phyloP scores from a whole-genome alignment of 164 flowering plant species.

The Berberis thunbergii region DNA sequence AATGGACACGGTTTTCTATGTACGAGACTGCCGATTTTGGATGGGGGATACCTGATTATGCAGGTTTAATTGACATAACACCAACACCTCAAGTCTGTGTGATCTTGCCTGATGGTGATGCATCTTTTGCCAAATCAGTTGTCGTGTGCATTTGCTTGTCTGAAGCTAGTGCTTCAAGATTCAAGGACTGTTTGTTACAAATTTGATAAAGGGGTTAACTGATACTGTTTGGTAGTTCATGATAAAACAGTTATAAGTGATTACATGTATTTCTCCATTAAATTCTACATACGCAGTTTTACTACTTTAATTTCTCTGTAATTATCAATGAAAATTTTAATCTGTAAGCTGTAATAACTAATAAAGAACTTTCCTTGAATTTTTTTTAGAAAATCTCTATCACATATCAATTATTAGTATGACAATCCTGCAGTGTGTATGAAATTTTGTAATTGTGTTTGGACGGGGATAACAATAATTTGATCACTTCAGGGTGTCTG shows the following conservation, averaged over 20 bases:
- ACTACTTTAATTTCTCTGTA: no score
- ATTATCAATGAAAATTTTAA: no score
- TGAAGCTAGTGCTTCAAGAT: slow-evolving; percentile 39
- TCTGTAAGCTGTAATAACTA: no score
- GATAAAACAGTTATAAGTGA: neutral
- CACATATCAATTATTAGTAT: no score
- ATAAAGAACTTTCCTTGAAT: no score
- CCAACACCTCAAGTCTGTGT: slow-evolving; percentile 87
- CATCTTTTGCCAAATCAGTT: slow-evolving; percentile 26
- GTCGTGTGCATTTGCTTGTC: slow-evolving; percentile 87
- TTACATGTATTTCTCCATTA: no score
- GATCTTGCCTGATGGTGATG: slow-evolving; percentile 52
- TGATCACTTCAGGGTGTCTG: no score
- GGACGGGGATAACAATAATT: no score
- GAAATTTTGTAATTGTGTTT: no score
- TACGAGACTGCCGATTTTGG: slow-evolving; percentile 82
- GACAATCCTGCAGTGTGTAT: no score
- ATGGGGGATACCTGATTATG: slow-evolving; percentile 69
- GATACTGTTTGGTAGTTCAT: neutral
- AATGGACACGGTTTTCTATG: slow-evolving; percentile 79
- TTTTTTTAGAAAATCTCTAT: no score
- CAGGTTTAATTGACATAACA: slow-evolving; percentile 72
- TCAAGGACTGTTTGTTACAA: slow-evolving; percentile 32
- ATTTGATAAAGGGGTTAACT: neutral
- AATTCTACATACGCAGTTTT: no score